Base-by-base conservation (phyloP, 2,329 filamentous ascomycete species). In the Sclerotinia borealis region DNA sequence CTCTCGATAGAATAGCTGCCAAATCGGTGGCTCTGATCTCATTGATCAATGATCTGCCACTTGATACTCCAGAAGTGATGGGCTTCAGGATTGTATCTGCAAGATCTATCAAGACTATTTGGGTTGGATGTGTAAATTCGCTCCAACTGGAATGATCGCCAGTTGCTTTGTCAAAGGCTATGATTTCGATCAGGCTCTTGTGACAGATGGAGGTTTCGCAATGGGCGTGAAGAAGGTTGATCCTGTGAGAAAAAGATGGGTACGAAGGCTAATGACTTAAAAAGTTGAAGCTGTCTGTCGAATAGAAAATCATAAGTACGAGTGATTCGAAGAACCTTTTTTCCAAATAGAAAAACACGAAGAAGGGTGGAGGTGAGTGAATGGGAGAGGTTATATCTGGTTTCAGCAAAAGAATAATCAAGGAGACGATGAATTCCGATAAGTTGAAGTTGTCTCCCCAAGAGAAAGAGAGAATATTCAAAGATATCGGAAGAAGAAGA, bases 51-150 rank as follows among this genome's bases (percentile, higher is more conserved):
- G 19, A n/a, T 19, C 36, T 54, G 6, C 29, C 59, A 22, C 10
- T 36, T 1, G 37, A 45, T 5, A 6, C 10, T 19, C 15, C 10
- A 3, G 48, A 54, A 41, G 37, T 25, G 10, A 7, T 54, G 13
- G 27, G 34, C 19, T 43, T 55, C 11, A 45, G 15, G 11, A 22
- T 25, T 2, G 79, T 79, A 10, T 86, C 85, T 67, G 80, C 81
- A 1, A 78, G 82, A 65, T 80, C 79, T 37, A 68, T 85, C 64
- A 77, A 77, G 64, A 79, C 79, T 37, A 79, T 85, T 22, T 85
- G 81, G 79, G 78, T 80, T 29, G 79, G 83, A 79, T 83, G 73
- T 78, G 78, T 56, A 82, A 73, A 0, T 74, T 86, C 22, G 76
- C 78, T 3, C 80, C 72, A 0, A 70, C 81, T 3, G 81, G 77